Conservation (phyloP, 2,329 filamentous ascomycete species). For the Pseudocercospora cruenta region DNA sequence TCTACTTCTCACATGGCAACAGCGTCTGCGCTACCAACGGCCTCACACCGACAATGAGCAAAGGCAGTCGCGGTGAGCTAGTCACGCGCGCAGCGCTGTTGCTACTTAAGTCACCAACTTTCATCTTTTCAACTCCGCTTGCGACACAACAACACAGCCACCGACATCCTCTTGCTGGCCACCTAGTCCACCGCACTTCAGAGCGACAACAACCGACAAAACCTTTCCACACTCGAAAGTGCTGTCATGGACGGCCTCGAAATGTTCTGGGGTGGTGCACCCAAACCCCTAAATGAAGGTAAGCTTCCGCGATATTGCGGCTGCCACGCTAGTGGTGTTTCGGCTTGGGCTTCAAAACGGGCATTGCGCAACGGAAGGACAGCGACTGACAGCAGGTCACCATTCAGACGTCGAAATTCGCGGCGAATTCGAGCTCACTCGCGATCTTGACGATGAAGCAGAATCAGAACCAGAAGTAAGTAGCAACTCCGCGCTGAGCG, state of each 20-base stretch:
- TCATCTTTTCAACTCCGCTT: neutral
- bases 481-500: slow-evolving; percentile 5
- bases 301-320: slow-evolving; percentile 8
- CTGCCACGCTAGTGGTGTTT: neutral
- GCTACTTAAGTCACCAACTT: neutral
- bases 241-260: slow-evolving; percentile 16
- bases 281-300: slow-evolving; percentile 20
- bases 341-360: neutral
- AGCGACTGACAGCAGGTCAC: neutral
- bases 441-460: slow-evolving; percentile 7
- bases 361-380: neutral
- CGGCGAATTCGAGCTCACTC: neutral
- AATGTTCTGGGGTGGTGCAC: slow-evolving; percentile 28
- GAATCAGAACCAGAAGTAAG: slow-evolving; percentile 16
- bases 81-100: neutral
- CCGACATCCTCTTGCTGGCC: neutral
- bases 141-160: neutral
- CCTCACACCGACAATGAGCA: neutral
- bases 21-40: neutral
- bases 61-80: neutral
- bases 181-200: neutral
- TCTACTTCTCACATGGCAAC: neutral
- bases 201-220: neutral
- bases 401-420: neutral
- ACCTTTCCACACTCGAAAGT: slow-evolving; percentile 58